Percentiles rank a stretch among this genome's conserved stretches.
These are phyloP conservation scores for Ligustrum vulgare DNA, from an alignment of 257 asterid species.

Conservation along the genomic window DNA sequence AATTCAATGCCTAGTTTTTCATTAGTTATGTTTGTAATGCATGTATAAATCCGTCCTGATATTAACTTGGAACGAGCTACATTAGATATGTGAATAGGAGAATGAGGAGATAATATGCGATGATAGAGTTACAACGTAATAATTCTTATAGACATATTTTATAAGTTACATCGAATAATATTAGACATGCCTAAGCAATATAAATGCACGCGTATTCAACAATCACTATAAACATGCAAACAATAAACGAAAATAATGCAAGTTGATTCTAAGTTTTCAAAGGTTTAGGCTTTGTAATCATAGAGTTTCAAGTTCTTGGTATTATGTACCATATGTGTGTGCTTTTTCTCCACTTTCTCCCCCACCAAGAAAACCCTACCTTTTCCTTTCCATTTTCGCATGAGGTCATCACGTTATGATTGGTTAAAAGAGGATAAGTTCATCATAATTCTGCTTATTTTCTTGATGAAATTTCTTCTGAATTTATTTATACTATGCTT, in stretches of 20 bases:
- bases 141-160: not conserved
- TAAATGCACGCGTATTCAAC: not conserved
- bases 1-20: no score
- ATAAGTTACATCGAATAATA: no score
- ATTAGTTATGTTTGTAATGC: not conserved
- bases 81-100: not conserved
- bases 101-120: not conserved
- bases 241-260: not conserved
- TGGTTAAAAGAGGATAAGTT: conserved; percentile 47
- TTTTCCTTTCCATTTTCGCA: not conserved
- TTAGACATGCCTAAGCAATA: no score
- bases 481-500: conserved; percentile 12
- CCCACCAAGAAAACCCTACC: conserved; percentile 37
- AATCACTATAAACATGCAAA: not conserved
- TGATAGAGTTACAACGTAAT: not conserved
- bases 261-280: conserved; percentile 15
- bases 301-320: conserved; percentile 25
- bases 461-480: conserved; percentile 15
- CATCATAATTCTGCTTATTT: conserved; percentile 31
- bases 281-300: conserved; percentile 23
- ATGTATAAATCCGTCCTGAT: not conserved
- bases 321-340: conserved; percentile 1
- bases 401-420: conserved; percentile 40
- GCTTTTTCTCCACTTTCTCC: conserved; percentile 52
- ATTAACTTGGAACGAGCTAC: not conserved